Evolutionary conservation across 1,139 yeast genomes (phyloP).

Genomic region (Yamadazyma membranifaciens): DNA sequence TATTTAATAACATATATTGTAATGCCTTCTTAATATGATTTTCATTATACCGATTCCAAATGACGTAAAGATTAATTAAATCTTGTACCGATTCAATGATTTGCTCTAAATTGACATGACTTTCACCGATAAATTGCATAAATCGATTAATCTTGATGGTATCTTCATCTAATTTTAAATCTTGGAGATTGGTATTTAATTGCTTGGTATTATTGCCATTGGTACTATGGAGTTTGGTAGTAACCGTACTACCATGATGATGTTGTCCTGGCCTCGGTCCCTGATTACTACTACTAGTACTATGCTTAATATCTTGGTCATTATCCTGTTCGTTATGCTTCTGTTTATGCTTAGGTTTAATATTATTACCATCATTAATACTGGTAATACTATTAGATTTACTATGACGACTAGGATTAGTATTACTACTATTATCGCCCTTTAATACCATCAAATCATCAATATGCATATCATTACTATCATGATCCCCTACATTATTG

Average conservation of each 20-base stretch:
- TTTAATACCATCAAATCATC: neutral
- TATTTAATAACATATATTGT: constrained; percentile 39
- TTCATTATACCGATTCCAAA: constrained; percentile 86
- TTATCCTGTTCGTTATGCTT: neutral
- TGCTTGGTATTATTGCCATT: constrained; percentile 6
- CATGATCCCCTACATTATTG: constrained; percentile 5
- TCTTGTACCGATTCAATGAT: constrained; percentile 83
- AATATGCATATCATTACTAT: constrained; percentile 4
- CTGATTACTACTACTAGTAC: neutral
- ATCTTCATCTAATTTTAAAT: constrained; percentile 36
- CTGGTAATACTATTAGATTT: neutral
- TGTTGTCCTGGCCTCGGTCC: constrained; percentile 12
- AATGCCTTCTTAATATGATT: constrained; percentile 38
- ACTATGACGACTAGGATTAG: constrained; percentile 9
- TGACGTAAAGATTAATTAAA: constrained; percentile 70
- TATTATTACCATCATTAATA: neutral
- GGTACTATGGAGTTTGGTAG: constrained; percentile 2
- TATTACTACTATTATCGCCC: neutral
- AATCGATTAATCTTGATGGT: constrained; percentile 50
- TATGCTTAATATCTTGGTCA: neutral
- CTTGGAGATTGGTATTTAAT: constrained; percentile 23
- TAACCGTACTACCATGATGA: constrained; percentile 43
- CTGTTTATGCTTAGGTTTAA: neutral
- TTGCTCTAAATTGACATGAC: constrained; percentile 74
- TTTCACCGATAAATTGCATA: constrained; percentile 65